Evolutionary conservation across 495 filamentous ascomycete species (phyloP), one percentile per base, ranked within the genome.

Genomic region (Aspergillus leporis): DNA sequence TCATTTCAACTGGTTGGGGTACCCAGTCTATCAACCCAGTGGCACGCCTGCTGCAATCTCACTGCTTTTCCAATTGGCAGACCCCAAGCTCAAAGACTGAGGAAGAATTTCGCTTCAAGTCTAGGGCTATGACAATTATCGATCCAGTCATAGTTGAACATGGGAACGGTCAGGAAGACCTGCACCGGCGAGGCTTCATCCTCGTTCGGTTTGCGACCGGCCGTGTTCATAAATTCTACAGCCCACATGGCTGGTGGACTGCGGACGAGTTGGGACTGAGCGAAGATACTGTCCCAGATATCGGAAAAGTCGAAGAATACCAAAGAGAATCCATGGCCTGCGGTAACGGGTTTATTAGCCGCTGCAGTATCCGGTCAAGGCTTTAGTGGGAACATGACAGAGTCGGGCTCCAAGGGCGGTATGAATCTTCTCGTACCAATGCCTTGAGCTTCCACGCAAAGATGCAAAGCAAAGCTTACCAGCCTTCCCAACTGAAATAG

Each of bases 1-100:
- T 22, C 77, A 80, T 49, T 70, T 67, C 54, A 79, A 77, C 50
- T 74, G 70, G 63, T 21, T 62, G 5, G 64, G 70, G 0, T 0
- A 51, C 4, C 60, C 60, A 3, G 57, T 72, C 1, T 59, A 56
- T 7, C 25, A 53, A 2, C 38, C 55, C 19, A 75, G 69, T 38
- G 7, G 36, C 0, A 79, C 75, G 2, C 49, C 63, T 0, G 65
- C 76, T 2, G 63, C 63, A 19, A 58, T 73, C 6, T 79, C 73
- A 0, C 62, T 78, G 4, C 69, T 69, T 2, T 58, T 70, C 22
- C 61, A 71, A 16, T n/a, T 61, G 4, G 45, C 60, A 7, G 21
- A 49, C 0, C 66, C 67, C 10, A 74, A 71, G 22, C 12, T 54
- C 58, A 2, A 4, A 31, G 3, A 31, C 28, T 2, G 32, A 32